A percentile compares a stretch with the other conserved stretches of the same genome.
Evolutionary conservation across 768 basidiomycete genomes (phyloP).

Genomic region (Tricholoma terreum): DNA sequence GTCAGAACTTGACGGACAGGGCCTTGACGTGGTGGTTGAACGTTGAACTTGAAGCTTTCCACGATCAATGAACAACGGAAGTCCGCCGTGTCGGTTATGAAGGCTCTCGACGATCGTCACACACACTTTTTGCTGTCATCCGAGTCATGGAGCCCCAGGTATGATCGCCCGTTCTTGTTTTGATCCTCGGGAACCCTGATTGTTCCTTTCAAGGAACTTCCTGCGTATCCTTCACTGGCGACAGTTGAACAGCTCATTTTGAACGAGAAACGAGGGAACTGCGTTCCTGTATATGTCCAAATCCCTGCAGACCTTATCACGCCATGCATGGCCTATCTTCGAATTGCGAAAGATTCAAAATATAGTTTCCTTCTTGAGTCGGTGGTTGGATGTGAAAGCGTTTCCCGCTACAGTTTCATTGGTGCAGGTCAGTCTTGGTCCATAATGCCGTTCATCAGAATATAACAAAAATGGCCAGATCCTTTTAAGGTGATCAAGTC

Average conservation of each 20-base stretch:
- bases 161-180: slow-evolving; percentile 10
- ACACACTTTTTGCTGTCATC: neutral
- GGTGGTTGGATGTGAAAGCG: slow-evolving; percentile 83
- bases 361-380: slow-evolving; percentile 96
- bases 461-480: slow-evolving; percentile 46
- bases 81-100: neutral
- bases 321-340: slow-evolving; percentile 94
- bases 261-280: slow-evolving; percentile 83
- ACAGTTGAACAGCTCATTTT: slow-evolving; percentile 74
- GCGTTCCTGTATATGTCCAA: slow-evolving; percentile 88
- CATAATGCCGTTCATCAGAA: neutral
- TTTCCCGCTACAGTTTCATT: slow-evolving; percentile 94
- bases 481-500: slow-evolving; percentile 90
- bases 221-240: slow-evolving; percentile 69
- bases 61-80: no score
- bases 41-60: neutral
- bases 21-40: neutral
- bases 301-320: slow-evolving; percentile 95
- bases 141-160: slow-evolving; percentile 50
- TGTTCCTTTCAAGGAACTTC: slow-evolving; percentile 48
- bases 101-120: neutral
- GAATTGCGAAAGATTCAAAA: slow-evolving; percentile 86
- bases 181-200: neutral
- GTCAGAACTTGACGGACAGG: no score
- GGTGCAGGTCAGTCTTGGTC: slow-evolving; percentile 68